Conservation (phyloP, 352 stramenopile species). For the Phytophthora tubulina region DNA sequence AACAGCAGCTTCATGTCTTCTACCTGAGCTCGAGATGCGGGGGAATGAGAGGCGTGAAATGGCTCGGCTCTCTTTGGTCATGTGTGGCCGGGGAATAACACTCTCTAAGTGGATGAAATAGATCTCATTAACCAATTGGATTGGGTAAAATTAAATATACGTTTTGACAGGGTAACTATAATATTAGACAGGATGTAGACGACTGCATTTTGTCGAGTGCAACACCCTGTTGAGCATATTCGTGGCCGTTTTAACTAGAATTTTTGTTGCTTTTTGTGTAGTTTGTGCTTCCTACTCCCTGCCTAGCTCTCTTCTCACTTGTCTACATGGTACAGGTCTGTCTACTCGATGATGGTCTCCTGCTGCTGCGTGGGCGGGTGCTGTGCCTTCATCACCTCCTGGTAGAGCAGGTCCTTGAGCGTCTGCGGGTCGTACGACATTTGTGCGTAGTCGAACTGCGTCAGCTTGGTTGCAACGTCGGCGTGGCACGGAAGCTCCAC, state of each 20-base stretch:
- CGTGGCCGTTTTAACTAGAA: constrained; percentile 22
- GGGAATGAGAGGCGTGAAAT: constrained; percentile 41
- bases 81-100: constrained; percentile 22
- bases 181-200: no score
- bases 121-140: neutral
- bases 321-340: constrained; percentile 39
- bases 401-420: constrained; percentile 83
- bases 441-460: constrained; percentile 81
- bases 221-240: neutral
- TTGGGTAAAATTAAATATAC: no score
- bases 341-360: constrained; percentile 34
- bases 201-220: no score
- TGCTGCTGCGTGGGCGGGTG: constrained; percentile 21
- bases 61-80: constrained; percentile 30
- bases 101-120: constrained; percentile 27
- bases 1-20: constrained; percentile 63
- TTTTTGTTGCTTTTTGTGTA: constrained; percentile 14
- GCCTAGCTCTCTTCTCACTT: constrained; percentile 19
- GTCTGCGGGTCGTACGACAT: constrained; percentile 74
- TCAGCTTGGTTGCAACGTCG: constrained; percentile 65
- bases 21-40: neutral
- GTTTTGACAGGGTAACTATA: no score
- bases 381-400: constrained; percentile 86
- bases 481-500: constrained; percentile 67
- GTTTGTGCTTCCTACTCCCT: constrained; percentile 1